These are phyloP conservation scores for Jaapia argillacea DNA, from an alignment of 768 basidiomycete species.

Conservation along the genomic window DNA sequence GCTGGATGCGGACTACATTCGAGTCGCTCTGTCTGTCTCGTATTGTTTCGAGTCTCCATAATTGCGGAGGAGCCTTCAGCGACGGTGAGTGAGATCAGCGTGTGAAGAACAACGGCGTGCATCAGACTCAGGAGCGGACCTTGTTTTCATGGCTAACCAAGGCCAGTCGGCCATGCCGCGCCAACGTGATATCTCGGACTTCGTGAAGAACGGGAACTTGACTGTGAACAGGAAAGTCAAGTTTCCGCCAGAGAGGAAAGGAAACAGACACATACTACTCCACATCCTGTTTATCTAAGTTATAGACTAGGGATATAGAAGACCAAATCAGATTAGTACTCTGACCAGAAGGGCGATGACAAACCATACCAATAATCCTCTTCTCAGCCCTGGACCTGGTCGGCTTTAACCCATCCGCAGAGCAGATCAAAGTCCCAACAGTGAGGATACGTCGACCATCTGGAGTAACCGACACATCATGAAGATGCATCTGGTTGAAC, in stretches of 20 bases:
- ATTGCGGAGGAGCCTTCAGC: slow-evolving; percentile 58
- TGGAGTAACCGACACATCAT: slow-evolving; percentile 62
- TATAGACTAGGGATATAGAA: slow-evolving; percentile 42
- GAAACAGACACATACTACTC: slow-evolving; percentile 41
- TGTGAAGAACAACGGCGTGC: background rate
- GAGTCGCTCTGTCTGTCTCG: slow-evolving; percentile 39
- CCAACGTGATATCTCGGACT: slow-evolving; percentile 59
- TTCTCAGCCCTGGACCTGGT: slow-evolving; percentile 66
- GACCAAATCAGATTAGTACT: background rate
- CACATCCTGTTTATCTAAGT: slow-evolving; percentile 50
- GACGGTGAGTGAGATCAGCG: background rate
- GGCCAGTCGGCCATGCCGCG: slow-evolving; percentile 48
- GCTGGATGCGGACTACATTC: slow-evolving; percentile 16
- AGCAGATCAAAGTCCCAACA: slow-evolving; percentile 58
- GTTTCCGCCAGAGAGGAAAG: slow-evolving; percentile 3
- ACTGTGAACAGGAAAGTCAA: slow-evolving; percentile 22
- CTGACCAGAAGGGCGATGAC: background rate
- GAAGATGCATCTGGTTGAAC: slow-evolving; percentile 52
- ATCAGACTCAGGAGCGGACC: too few relatives aligned
- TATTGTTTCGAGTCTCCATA: slow-evolving; percentile 63
- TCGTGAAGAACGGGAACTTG: slow-evolving; percentile 67
- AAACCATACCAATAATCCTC: slow-evolving; percentile 51
- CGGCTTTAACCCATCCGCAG: slow-evolving; percentile 52
- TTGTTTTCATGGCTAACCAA: slow-evolving; percentile 69
- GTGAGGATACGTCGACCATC: slow-evolving; percentile 56